Percentiles rank a stretch among this genome's conserved stretches.
Conservation (phyloP, 495 filamentous ascomycete species). For the Lophiotrema nucula region DNA sequence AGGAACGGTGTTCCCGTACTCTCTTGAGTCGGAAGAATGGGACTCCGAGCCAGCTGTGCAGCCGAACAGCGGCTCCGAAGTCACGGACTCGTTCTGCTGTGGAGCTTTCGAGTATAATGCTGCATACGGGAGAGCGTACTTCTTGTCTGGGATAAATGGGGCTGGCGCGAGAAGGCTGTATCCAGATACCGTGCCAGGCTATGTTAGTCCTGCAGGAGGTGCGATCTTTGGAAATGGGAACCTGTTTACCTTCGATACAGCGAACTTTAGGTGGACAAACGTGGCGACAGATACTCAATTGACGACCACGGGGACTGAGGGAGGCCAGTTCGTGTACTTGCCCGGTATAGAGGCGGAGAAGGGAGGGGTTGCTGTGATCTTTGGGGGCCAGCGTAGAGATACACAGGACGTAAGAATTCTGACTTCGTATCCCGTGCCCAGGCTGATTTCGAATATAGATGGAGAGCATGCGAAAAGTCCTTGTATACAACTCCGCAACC, state of each 20-base stretch:
- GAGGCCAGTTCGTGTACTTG: slow-evolving; percentile 1
- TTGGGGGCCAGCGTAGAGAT: not conserved
- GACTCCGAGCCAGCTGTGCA: slow-evolving; percentile 1
- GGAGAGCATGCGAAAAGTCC: slow-evolving; percentile 4
- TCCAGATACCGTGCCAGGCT: not conserved
- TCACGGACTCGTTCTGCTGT: not conserved
- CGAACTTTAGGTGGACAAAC: slow-evolving; percentile 7
- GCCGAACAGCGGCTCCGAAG: not conserved
- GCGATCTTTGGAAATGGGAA: not conserved
- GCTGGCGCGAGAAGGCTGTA: not conserved
- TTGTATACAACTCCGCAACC: slow-evolving; percentile 9
- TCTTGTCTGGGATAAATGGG: not conserved
- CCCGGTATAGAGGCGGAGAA: not conserved
- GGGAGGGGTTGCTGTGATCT: slow-evolving; percentile 1
- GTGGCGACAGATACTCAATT: not conserved
- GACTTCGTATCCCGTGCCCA: not conserved
- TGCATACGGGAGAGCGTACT: not conserved
- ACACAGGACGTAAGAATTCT: not conserved
- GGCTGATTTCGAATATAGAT: not conserved
- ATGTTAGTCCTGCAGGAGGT: not conserved
- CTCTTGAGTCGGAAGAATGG: slow-evolving; percentile 5
- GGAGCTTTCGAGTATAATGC: slow-evolving; percentile 7
- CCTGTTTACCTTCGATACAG: slow-evolving; percentile 10
- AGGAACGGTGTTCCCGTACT: slow-evolving; percentile 3
- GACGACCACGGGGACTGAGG: not conserved